Evolutionary conservation across 441 rosid genomes (phyloP).

Genomic region (Lepidium campestre): DNA sequence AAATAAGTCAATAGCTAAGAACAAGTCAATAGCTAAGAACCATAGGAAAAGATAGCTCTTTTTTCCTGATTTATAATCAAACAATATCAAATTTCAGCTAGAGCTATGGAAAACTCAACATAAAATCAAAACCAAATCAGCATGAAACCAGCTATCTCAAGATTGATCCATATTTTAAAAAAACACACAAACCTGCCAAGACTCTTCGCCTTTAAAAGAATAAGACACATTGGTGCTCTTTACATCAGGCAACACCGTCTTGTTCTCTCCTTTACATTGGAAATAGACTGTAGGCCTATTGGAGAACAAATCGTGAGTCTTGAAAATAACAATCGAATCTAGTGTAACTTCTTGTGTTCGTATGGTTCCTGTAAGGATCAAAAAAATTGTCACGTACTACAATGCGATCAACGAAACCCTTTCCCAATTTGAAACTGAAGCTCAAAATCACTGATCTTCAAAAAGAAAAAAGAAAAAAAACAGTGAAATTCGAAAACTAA

Average conservation of each 20-base stretch:
- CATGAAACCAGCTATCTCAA: not conserved
- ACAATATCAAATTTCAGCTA: not conserved
- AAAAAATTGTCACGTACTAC: not conserved
- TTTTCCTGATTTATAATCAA: not conserved
- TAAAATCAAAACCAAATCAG: not conserved
- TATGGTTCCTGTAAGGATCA: conserved; percentile 34
- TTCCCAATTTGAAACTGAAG: not conserved
- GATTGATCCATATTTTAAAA: not conserved
- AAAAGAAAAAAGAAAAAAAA: too few species aligned
- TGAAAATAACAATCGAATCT: conserved; percentile 55
- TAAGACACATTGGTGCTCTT: conserved; percentile 44
- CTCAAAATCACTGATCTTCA: not conserved
- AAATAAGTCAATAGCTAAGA: not conserved
- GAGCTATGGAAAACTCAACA: not conserved
- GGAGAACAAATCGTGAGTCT: conserved; percentile 60
- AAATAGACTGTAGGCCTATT: conserved; percentile 65
- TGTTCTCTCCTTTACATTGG: conserved; percentile 68
- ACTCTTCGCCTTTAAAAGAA: conserved; percentile 70
- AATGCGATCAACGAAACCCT: not conserved
- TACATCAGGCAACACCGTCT: conserved; percentile 69
- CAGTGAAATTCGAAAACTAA: not conserved
- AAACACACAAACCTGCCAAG: conserved; percentile 62
- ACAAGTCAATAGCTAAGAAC: not conserved
- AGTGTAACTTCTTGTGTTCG: conserved; percentile 56
- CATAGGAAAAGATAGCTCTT: not conserved